Base-by-base conservation (phyloP, 495 filamentous ascomycete genomes). In the Neurospora sp. region DNA sequence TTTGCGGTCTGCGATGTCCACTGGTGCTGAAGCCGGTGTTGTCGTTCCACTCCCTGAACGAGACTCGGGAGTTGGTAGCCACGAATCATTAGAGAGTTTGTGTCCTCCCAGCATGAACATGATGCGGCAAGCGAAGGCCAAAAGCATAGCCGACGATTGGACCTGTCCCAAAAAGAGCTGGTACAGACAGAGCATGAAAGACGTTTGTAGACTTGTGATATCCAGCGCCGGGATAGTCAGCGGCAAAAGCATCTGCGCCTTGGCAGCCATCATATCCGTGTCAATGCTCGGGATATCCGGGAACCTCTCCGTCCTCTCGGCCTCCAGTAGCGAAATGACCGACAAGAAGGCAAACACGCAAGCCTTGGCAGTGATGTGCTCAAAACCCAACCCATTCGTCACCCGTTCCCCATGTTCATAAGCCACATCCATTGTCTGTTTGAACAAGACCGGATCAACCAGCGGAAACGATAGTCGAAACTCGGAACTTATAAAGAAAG, bases 51-150 rank as follows among this genome's bases (percentile, higher is more conserved):
- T 65, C 1, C 53, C 27, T 1, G 53, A 65, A 0, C 53, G 12
- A 16, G 53, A 65, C 14, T 16, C 53, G 0, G 53, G 12, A 16
- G 14, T 65, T 3, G 53, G 12, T 31, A 65, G 14, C 53, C 20
- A 71, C 72, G 68, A 73, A 31, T 69, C 78, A 45, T 74, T 72
- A 2, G 71, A 41, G 71, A 76, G 44, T 22, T 72, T 74, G 68
- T 88, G 83, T 8, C 78, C 85, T n/a, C 84, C 84, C 8, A 88
- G 77, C 75, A 82, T 83, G 72, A 85, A 87, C 39, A 86, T 77
- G 65, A 85, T 79, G 35, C 85, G 83, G 37, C 79, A 83, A 31
- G 84, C 78, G 9, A 87, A 40, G 0, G 83, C 79, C 27, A 78
- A 81, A 42, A 80, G 83, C 68, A 86, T 83, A 73, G 81, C 80